phyloP scores from a whole-genome alignment of 345 rosid genomes.

The Gossypium arboreum region DNA sequence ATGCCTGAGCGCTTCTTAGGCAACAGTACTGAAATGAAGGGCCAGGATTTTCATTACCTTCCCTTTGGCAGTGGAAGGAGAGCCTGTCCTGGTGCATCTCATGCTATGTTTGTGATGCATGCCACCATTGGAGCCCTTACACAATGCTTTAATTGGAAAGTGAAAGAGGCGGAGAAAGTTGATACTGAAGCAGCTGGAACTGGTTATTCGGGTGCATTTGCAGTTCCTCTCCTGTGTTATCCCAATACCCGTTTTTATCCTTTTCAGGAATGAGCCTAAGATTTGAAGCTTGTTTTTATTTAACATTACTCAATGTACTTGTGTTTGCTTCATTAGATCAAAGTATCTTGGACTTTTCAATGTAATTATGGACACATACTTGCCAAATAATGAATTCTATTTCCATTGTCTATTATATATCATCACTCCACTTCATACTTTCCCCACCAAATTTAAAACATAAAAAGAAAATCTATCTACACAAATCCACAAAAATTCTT shows the following conservation, averaged over 20 bases:
- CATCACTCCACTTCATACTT: no score
- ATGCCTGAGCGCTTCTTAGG: constrained; percentile 41
- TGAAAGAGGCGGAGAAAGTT: constrained; percentile 21
- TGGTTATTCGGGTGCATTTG: constrained; percentile 40
- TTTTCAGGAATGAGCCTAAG: not conserved
- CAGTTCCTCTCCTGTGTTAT: constrained; percentile 32
- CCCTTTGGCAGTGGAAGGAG: constrained; percentile 51
- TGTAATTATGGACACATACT: no score
- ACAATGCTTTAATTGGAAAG: constrained; percentile 51
- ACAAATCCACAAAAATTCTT: no score
- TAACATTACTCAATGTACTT: no score
- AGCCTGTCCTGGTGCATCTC: constrained; percentile 25
- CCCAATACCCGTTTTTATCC: constrained; percentile 19
- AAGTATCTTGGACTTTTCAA: no score
- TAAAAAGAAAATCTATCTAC: no score
- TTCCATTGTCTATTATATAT: no score
- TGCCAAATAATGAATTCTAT: no score
- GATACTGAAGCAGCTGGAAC: constrained; percentile 13
- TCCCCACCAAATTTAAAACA: no score
- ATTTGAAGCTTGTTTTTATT: not conserved
- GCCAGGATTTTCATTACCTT: constrained; percentile 28
- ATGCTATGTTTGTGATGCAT: constrained; percentile 30
- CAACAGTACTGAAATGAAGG: constrained; percentile 12
- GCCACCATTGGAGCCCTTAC: constrained; percentile 29
- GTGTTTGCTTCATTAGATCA: not conserved